Conservation (phyloP, 148 eudicot species). For the Rheum nobile region DNA sequence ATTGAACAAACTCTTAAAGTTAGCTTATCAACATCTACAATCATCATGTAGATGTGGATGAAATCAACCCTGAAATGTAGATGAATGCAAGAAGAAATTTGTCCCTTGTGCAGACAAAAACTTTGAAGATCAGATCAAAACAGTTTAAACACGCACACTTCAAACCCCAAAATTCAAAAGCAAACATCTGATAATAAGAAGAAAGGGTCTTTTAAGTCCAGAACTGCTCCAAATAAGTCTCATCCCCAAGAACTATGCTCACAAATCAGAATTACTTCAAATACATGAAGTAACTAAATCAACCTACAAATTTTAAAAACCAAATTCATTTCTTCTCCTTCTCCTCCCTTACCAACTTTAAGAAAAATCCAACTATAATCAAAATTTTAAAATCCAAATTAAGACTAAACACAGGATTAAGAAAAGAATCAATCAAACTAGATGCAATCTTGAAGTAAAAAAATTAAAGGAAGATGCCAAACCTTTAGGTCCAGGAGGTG, state of each 20-base stretch:
- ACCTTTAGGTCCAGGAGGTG: constrained; percentile 6
- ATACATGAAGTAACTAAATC: background rate
- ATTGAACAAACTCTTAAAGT: background rate
- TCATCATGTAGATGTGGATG: background rate
- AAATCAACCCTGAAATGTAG: background rate
- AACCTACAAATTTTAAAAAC: background rate
- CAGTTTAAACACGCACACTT: background rate
- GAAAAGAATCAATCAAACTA: background rate
- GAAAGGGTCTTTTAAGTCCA: background rate
- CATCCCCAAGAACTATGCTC: background rate
- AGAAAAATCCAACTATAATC: background rate
- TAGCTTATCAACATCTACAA: background rate
- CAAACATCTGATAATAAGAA: background rate
- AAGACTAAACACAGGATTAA: background rate
- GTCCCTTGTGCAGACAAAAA: background rate
- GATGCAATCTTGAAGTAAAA: background rate
- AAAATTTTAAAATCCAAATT: background rate
- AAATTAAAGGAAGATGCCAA: background rate
- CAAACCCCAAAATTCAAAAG: background rate
- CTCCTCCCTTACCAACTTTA: too few relatives aligned
- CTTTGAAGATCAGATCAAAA: background rate
- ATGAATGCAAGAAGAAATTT: background rate
- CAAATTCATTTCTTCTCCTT: too few relatives aligned
- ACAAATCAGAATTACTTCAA: too few relatives aligned
- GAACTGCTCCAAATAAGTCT: background rate